phyloP scores from a whole-genome alignment of 305 asterid species.

The Rubia tinctorum region DNA sequence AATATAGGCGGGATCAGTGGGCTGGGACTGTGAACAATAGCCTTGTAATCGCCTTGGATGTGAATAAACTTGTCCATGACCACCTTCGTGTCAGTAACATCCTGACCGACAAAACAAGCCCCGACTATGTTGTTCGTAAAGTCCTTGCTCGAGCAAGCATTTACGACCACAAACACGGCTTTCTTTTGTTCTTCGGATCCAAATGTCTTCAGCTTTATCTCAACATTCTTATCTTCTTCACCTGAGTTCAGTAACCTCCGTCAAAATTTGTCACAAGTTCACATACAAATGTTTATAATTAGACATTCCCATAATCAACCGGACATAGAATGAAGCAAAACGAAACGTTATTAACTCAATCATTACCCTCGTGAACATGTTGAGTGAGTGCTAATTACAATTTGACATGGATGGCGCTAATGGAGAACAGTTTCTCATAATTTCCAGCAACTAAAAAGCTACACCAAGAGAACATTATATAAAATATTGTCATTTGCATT shows the following conservation, averaged over 20 bases:
- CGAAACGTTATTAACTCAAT: not conserved
- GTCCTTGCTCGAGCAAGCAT: constrained; percentile 92
- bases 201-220: constrained; percentile 76
- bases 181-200: constrained; percentile 44
- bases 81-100: constrained; percentile 73
- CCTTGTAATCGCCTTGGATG: constrained; percentile 88
- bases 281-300: not conserved
- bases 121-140: constrained; percentile 74
- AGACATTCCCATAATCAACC: constrained; percentile 9
- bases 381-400: not conserved
- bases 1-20: constrained; percentile 94
- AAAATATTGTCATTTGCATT: not conserved
- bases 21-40: constrained; percentile 84
- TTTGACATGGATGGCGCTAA: not conserved
- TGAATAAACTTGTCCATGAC: constrained; percentile 92
- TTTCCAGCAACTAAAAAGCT: not conserved
- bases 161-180: constrained; percentile 76
- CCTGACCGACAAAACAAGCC: constrained; percentile 88
- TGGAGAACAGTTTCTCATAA: not conserved
- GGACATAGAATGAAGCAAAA: not conserved
- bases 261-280: not conserved
- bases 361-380: not conserved
- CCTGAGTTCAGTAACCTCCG: constrained; percentile 42
- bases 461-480: not conserved
- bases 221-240: constrained; percentile 75